Evolutionary conservation across 345 rosid species (phyloP).

Genomic region (Barbarea vulgaris): DNA sequence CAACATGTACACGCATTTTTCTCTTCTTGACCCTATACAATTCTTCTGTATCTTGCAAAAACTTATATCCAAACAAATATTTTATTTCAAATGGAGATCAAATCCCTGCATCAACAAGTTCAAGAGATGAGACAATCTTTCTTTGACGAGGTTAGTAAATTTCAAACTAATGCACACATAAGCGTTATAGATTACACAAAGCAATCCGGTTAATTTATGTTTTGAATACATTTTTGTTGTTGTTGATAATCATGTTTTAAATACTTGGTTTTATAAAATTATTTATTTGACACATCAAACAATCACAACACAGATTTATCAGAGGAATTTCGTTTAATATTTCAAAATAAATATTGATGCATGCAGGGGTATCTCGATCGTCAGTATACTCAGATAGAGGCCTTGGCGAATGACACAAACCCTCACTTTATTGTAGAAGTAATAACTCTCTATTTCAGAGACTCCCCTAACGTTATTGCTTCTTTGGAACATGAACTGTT

Average conservation of each 20-base stretch:
- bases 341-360: background rate
- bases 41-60: background rate
- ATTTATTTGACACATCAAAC: background rate
- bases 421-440: conserved; percentile 16
- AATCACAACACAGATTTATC: background rate
- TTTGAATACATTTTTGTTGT: background rate
- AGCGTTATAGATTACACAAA: background rate
- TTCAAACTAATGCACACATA: background rate
- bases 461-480: conserved; percentile 37
- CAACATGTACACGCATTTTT: background rate
- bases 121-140: conserved; percentile 40
- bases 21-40: background rate
- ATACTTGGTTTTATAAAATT: background rate
- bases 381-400: conserved; percentile 36
- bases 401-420: conserved; percentile 5
- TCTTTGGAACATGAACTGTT: conserved; percentile 34
- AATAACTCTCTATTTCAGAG: conserved; percentile 40
- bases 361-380: conserved; percentile 30
- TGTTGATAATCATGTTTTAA: background rate
- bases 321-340: background rate
- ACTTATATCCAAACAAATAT: background rate
- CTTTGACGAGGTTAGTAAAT: conserved; percentile 36
- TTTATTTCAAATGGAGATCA: conserved; percentile 15
- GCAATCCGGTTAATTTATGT: background rate
- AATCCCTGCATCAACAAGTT: conserved; percentile 25